A percentile compares a stretch with the other conserved stretches of the same genome.
Evolutionary conservation across 805 yeast genomes (phyloP).

Genomic region (Ogataea paradorogensis): DNA sequence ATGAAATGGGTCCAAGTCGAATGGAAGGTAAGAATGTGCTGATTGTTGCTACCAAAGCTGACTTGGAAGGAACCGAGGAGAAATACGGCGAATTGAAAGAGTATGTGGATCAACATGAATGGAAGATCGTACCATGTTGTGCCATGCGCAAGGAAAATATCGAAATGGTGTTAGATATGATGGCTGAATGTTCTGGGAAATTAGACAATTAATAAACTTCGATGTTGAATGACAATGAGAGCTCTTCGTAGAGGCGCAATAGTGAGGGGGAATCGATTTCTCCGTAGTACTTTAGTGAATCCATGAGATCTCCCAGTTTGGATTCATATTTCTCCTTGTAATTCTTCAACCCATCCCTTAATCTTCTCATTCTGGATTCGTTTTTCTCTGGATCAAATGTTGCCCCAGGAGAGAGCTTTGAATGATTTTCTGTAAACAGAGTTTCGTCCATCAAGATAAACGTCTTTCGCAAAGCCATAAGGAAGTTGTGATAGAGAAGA

Average conservation of each 20-base stretch:
- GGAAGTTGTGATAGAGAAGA: slow-evolving; percentile 45
- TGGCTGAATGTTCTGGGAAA: slow-evolving; percentile 58
- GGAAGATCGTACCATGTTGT: slow-evolving; percentile 84
- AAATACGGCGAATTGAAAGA: slow-evolving; percentile 45
- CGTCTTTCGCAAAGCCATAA: slow-evolving; percentile 52
- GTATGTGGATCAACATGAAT: slow-evolving; percentile 42
- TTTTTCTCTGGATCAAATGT: slow-evolving; percentile 40
- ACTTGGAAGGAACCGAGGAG: slow-evolving; percentile 52
- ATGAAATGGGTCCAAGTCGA: slow-evolving; percentile 69
- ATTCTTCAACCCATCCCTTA: slow-evolving; percentile 40
- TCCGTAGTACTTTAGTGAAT: slow-evolving; percentile 45
- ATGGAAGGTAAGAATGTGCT: slow-evolving; percentile 60
- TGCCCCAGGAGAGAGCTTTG: slow-evolving; percentile 36
- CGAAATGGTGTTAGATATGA: slow-evolving; percentile 62
- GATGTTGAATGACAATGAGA: slow-evolving; percentile 31
- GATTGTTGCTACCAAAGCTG: slow-evolving; percentile 94
- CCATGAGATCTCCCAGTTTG: slow-evolving; percentile 43
- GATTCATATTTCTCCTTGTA: slow-evolving; percentile 45
- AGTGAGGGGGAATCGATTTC: slow-evolving; percentile 48
- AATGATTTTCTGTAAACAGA: slow-evolving; percentile 39
- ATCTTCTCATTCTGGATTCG: slow-evolving; percentile 37
- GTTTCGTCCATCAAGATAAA: slow-evolving; percentile 48
- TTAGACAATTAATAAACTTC: slow-evolving; percentile 9
- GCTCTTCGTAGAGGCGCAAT: slow-evolving; percentile 40
- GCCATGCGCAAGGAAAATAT: slow-evolving; percentile 73